phyloP scores from a whole-genome alignment of 1,139 yeast genomes.

The Meyerozyma athensensis region DNA sequence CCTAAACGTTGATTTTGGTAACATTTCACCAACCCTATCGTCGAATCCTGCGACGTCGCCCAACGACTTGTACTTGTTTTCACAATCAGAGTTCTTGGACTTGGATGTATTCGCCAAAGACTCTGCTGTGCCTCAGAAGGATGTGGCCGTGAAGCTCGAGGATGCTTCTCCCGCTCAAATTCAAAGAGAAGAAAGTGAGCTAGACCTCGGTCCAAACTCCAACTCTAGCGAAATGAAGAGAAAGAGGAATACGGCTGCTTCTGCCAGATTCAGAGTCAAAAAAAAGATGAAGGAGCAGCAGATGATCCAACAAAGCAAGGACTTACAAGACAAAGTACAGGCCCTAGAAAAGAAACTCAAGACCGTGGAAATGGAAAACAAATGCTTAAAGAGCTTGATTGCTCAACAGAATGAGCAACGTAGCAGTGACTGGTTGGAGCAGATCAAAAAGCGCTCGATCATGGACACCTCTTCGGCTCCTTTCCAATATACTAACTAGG shows the following conservation, averaged over 20 bases:
- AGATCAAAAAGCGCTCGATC: conserved; percentile 38
- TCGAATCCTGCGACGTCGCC: conserved; percentile 10
- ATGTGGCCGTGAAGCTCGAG: conserved; percentile 7
- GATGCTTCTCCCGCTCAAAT: conserved; percentile 10
- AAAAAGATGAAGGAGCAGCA: conserved; percentile 57
- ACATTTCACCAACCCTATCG: conserved; percentile 1
- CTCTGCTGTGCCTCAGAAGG: conserved; percentile 11
- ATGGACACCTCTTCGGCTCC: conserved; percentile 1
- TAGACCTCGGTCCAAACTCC: conserved; percentile 8
- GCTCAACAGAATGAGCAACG: conserved; percentile 44
- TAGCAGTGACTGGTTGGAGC: conserved; percentile 35
- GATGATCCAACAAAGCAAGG: conserved; percentile 47
- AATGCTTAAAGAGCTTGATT: conserved; percentile 51
- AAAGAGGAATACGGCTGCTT: conserved; percentile 58
- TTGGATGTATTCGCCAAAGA: conserved; percentile 38
- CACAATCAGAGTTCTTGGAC: conserved; percentile 44
- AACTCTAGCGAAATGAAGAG: conserved; percentile 37
- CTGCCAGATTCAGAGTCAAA: conserved; percentile 58
- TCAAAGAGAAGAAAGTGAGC: conserved; percentile 12
- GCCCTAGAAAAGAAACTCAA: conserved; percentile 40
- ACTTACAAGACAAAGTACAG: conserved; percentile 37
- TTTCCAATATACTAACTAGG: conserved; percentile 27
- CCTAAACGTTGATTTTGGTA: conserved; percentile 3
- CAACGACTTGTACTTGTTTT: conserved; percentile 40
- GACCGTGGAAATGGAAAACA: conserved; percentile 74